Evolutionary conservation across 2,329 filamentous ascomycete species (phyloP), one percentile per base, ranked within the genome.

Genomic region (Aureobasidium melanogenum): DNA sequence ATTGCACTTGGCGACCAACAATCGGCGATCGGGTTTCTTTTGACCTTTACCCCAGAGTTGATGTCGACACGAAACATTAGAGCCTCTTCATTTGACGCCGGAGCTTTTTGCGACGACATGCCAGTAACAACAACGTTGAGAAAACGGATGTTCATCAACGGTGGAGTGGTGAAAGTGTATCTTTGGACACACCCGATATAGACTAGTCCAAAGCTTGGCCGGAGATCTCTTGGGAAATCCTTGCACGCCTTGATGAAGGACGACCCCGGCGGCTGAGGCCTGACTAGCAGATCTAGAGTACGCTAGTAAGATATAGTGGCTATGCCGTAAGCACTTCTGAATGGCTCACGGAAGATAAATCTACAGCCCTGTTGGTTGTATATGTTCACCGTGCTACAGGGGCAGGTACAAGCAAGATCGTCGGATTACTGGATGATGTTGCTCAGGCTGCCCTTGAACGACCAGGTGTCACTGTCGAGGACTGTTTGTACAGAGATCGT

Each of bases 171-270:
- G 39, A 54, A 54, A 54, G 22, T 41, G 24, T 41, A 54, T 54
- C 50, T 54, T 22, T 39, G 50, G 17, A 30, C 34, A 1, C 12
- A 1, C 38, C 39, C 38, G 52, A 44, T 56, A 43, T 30, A 30
- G 54, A 26, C 36, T 46, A 47, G 38, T 26, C 17, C 2, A 50
- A 59, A 59, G 56, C 56, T 59, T 59, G 56, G 56, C 44, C 22
- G 44, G 43, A 59, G 56, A 59, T 59, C 56, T 36, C 55, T 44
- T 50, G 22, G 38, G 54, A 59, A 41, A 50, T 19, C 56, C 56
- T 59, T 59, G 56, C 56, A 50, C 44, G n/a, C 30, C 34, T 30
- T 36, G 28, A 30, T 8, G 22, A 50, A 39, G 44, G 32, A n/a
- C 44, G 24, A 47, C 24, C 55, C 56, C 56, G 43, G 54, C 43